Base-by-base conservation (phyloP, 495 filamentous ascomycete species). In the Peziza echinospora region DNA sequence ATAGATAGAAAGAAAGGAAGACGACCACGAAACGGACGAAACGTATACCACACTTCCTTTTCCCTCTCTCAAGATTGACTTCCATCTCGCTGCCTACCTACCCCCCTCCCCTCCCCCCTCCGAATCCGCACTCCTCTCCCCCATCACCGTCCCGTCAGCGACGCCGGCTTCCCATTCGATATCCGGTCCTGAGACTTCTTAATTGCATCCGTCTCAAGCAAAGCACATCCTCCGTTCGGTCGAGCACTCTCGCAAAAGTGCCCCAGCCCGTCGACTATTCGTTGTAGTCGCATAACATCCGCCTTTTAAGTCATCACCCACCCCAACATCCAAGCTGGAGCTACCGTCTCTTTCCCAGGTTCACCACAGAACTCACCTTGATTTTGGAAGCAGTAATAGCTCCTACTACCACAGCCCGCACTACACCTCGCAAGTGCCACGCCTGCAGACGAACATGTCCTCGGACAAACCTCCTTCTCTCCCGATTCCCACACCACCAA, bases 251-350 rank as follows among this genome's bases (percentile, higher is more conserved):
- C n/a, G n/a, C n/a, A n/a, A n/a, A n/a, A n/a, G n/a, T n/a, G n/a
- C n/a, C n/a, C n/a, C n/a, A n/a, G n/a, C n/a, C n/a, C n/a, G n/a
- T n/a, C n/a, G 30, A 37, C 30, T 37, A 37, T 37, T 37, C 30
- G 30, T 17, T 37, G 30, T 37, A 37, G 30, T 37, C 30, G 13
- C 13, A 37, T 37, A 37, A 37, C 3, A 11, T 17, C 30, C 13
- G 13, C 30, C 21, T 43, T 43, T 43, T 43, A 43, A 43, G 41
- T 11, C 41, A 11, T 21, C 11, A 43, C 16, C n/a, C 41, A 13
- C 53, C 49, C 60, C 60, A 72, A 73, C 67, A 84, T 78, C 84
- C 81, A 94, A 92, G 72, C 86, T 94, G 86, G 86, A 92, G 84
- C 79, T 89, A 67, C 83, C 86, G 64, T 80, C 83, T 71, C 79